Conservation (phyloP, 2,329 filamentous ascomycete species). For the Myriosclerotinia duriaeana region DNA sequence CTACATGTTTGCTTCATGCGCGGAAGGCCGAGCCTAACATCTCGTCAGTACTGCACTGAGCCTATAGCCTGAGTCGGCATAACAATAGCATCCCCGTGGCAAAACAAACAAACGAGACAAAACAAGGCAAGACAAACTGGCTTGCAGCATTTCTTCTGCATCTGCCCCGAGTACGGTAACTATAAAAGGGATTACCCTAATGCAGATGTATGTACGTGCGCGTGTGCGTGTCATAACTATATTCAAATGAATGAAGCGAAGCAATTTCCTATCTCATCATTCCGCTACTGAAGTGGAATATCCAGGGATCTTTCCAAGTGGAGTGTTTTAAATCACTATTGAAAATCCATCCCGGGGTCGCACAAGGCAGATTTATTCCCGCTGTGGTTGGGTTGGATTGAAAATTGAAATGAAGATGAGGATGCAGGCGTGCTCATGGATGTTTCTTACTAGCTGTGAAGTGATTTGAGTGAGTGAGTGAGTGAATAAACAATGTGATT, state of each 20-base stretch:
- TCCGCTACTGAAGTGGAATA: background rate
- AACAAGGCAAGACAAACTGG: constrained; percentile 2
- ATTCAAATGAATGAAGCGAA: constrained; percentile 14
- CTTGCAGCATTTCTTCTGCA: constrained; percentile 12
- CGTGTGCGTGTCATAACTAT: constrained; percentile 19
- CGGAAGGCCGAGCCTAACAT: constrained; percentile 12
- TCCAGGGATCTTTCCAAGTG: background rate
- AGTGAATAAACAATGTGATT: background rate
- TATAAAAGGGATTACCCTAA: constrained; percentile 4
- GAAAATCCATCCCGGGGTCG: constrained; percentile 7
- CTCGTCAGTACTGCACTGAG: background rate
- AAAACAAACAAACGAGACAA: constrained; percentile 5
- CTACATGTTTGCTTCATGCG: constrained; percentile 9
- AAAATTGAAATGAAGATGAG: background rate
- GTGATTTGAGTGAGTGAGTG: background rate
- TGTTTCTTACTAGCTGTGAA: background rate
- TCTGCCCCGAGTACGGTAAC: constrained; percentile 2
- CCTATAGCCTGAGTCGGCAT: constrained; percentile 8
- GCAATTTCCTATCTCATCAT: constrained; percentile 8
- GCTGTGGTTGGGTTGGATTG: background rate
- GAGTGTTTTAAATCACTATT: background rate
- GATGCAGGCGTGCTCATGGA: constrained; percentile 8
- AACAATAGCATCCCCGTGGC: constrained; percentile 2
- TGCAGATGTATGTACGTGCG: constrained; percentile 19
- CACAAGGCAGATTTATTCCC: constrained; percentile 8